Evolutionary conservation across 148 eudicot genomes (phyloP).

Genomic region (Linanthus parryae): DNA sequence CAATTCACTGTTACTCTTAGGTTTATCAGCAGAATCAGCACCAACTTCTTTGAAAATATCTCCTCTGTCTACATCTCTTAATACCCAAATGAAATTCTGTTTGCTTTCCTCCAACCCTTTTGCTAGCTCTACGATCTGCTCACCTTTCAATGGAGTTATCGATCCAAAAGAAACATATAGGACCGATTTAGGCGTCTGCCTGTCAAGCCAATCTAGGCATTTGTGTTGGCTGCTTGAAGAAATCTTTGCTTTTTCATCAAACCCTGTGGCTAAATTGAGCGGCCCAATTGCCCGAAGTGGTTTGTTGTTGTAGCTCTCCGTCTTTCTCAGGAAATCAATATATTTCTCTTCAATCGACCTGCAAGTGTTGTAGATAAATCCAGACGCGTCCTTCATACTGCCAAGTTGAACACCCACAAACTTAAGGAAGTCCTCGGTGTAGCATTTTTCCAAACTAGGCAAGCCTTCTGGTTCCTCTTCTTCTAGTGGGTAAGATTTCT

Average conservation of each 20-base stretch:
- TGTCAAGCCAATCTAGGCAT: slow-evolving; percentile 49
- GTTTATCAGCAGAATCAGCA: slow-evolving; percentile 10
- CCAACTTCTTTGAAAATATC: slow-evolving; percentile 15
- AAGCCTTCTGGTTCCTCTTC: slow-evolving; percentile 7
- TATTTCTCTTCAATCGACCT: slow-evolving; percentile 1
- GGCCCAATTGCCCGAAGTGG: slow-evolving; percentile 12
- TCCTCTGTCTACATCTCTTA: slow-evolving; percentile 39
- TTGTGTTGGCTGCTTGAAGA: slow-evolving; percentile 8
- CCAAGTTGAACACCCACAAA: neutral
- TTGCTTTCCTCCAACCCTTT: slow-evolving; percentile 41
- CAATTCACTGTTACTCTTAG: too few relatives aligned
- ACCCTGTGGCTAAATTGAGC: neutral
- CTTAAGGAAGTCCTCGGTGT: neutral
- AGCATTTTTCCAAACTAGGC: slow-evolving; percentile 3
- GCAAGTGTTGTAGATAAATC: neutral
- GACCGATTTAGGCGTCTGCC: slow-evolving; percentile 35
- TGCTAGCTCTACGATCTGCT: slow-evolving; percentile 50
- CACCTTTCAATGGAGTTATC: slow-evolving; percentile 29
- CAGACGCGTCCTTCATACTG: neutral
- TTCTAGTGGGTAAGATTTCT: neutral
- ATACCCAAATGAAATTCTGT: slow-evolving; percentile 52
- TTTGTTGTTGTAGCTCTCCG: neutral
- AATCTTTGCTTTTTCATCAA: too few relatives aligned
- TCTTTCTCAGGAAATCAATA: neutral
- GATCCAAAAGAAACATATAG: slow-evolving; percentile 55